A percentile compares a stretch with the other conserved stretches of the same genome.
Evolutionary conservation across 805 yeast genomes (phyloP).

Genomic region (Tetrapisispora fleetii): DNA sequence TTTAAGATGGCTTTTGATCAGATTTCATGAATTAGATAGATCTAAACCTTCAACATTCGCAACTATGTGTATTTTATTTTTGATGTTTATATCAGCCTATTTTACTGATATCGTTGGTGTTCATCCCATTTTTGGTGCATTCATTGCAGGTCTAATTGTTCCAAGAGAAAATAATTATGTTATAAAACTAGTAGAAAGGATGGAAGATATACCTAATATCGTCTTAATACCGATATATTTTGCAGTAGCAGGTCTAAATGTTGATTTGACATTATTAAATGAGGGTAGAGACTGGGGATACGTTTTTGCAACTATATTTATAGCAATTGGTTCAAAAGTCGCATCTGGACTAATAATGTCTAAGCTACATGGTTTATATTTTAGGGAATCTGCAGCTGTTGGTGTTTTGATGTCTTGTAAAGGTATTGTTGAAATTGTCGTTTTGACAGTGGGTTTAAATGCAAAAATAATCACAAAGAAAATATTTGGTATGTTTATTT

Average conservation of each 20-base stretch:
- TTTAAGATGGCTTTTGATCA: conserved; percentile 37
- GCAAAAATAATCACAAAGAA: conserved; percentile 57
- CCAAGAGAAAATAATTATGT: conserved; percentile 73
- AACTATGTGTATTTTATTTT: conserved; percentile 43
- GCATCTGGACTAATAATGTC: conserved; percentile 61
- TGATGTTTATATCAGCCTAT: conserved; percentile 59
- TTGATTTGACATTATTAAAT: conserved; percentile 52
- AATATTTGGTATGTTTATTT: conserved; percentile 69
- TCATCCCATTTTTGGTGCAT: conserved; percentile 81
- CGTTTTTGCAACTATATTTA: conserved; percentile 51
- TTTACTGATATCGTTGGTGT: conserved; percentile 79
- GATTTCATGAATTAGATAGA: conserved; percentile 45
- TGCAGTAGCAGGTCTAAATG: conserved; percentile 69
- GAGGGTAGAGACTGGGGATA: conserved; percentile 72
- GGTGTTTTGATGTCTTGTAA: conserved; percentile 83
- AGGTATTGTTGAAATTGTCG: conserved; percentile 81
- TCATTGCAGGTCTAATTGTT: conserved; percentile 62
- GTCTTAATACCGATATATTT: conserved; percentile 69
- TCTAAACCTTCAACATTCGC: conserved; percentile 56
- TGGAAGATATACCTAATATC: conserved; percentile 69
- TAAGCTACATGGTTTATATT: conserved; percentile 46
- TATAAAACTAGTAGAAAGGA: conserved; percentile 55
- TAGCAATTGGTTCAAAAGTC: conserved; percentile 62
- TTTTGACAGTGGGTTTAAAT: conserved; percentile 60
- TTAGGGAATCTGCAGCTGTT: conserved; percentile 69